Percentiles rank a stretch among this genome's conserved stretches.
phyloP scores from a whole-genome alignment of 306 rosid genomes.

The Nissolia schottii region DNA sequence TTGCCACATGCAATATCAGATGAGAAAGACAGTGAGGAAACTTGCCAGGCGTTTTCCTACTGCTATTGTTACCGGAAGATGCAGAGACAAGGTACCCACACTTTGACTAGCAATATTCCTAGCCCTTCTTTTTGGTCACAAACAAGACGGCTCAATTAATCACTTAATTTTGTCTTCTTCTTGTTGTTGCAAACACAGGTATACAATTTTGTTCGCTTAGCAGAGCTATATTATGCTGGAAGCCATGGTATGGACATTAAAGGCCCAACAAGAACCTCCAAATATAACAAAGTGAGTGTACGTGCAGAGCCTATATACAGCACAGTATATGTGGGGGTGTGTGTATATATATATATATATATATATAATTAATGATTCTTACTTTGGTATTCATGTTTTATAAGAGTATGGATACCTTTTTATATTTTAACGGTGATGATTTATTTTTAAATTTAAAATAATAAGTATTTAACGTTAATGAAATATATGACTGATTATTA shows the following conservation, averaged over 20 bases:
- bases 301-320: neutral
- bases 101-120: constrained; percentile 10
- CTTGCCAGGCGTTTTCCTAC: constrained; percentile 82
- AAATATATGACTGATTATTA: too few species aligned
- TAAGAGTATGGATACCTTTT: too few species aligned
- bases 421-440: too few species aligned
- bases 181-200: constrained; percentile 39
- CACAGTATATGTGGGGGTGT: too few species aligned
- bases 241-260: constrained; percentile 99
- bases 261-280: constrained; percentile 74
- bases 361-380: too few species aligned
- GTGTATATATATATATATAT: too few species aligned
- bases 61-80: constrained; percentile 89
- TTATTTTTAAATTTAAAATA: too few species aligned
- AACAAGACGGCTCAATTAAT: neutral
- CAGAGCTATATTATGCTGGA: constrained; percentile 92
- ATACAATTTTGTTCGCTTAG: constrained; percentile 71
- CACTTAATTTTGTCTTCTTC: too few species aligned
- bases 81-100: constrained; percentile 79
- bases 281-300: constrained; percentile 57
- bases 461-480: too few species aligned
- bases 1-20: constrained; percentile 41
- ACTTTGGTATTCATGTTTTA: too few species aligned
- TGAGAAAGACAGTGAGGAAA: constrained; percentile 76
- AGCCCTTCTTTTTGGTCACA: neutral